Conservation (phyloP, 2,329 filamentous ascomycete species). For the Calonectria honghensis region DNA sequence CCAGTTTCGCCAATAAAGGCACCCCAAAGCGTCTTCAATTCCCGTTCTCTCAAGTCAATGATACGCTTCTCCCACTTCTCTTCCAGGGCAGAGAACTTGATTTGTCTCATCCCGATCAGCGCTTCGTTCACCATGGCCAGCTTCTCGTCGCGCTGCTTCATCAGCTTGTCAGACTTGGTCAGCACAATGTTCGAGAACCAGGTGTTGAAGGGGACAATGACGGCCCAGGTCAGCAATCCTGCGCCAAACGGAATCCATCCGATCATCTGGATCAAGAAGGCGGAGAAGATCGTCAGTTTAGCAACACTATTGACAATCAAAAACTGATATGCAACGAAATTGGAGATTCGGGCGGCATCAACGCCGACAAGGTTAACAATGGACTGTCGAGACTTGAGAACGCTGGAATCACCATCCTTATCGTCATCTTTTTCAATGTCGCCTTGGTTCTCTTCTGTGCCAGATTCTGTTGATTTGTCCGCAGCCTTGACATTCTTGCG, state of each 20-base stretch:
- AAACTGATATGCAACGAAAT: conserved; percentile 81
- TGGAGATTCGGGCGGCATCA: conserved; percentile 80
- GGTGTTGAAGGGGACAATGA: conserved; percentile 81
- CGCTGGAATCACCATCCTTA: conserved; percentile 56
- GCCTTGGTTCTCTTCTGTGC: conserved; percentile 59
- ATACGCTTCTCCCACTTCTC: conserved; percentile 84
- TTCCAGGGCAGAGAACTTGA: conserved; percentile 89
- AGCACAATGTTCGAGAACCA: conserved; percentile 79
- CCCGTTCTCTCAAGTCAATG: conserved; percentile 75
- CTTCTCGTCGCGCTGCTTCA: conserved; percentile 86
- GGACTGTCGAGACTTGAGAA: conserved; percentile 75
- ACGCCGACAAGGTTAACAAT: conserved; percentile 88
- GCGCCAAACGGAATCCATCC: conserved; percentile 82
- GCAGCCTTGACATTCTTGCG: conserved; percentile 85
- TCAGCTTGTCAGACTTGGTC: conserved; percentile 79
- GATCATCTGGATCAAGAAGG: conserved; percentile 80
- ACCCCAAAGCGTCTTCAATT: conserved; percentile 80
- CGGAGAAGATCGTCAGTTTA: conserved; percentile 79
- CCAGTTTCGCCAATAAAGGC: conserved; percentile 79
- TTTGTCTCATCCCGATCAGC: conserved; percentile 86
- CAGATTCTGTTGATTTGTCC: conserved; percentile 66
- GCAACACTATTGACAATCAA: conserved; percentile 77
- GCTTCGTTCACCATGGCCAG: conserved; percentile 85
- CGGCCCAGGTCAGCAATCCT: conserved; percentile 78
- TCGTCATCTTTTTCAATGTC: conserved; percentile 74